Percentiles rank a stretch among this genome's conserved stretches.
These are phyloP conservation scores for Intubia oerlemansii DNA, from an alignment of 2,329 filamentous ascomycete species.

Conservation along the genomic window DNA sequence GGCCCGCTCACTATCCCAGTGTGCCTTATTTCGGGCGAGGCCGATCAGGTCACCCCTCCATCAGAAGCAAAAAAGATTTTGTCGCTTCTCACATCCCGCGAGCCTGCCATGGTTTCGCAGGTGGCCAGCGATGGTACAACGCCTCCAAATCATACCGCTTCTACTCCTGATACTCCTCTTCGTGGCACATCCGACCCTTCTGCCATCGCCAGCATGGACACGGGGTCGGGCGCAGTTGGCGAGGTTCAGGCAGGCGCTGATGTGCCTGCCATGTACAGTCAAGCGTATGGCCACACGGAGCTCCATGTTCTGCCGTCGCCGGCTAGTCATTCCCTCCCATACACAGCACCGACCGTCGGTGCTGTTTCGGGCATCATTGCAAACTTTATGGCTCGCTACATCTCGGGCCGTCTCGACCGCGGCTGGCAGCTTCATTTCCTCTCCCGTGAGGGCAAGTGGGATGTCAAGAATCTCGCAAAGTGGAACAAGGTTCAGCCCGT, in stretches of 20 bases:
- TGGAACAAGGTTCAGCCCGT: slow-evolving; percentile 68
- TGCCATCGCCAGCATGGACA: too few relatives aligned
- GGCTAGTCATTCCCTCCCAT: slow-evolving; percentile 67
- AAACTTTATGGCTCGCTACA: slow-evolving; percentile 53
- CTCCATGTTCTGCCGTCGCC: slow-evolving; percentile 52
- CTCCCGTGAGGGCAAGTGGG: slow-evolving; percentile 84
- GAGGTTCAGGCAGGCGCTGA: too few relatives aligned
- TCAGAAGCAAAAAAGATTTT: slow-evolving; percentile 17
- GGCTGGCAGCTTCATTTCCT: slow-evolving; percentile 86
- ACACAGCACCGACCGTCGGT: slow-evolving; percentile 53
- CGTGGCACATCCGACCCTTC: too few relatives aligned
- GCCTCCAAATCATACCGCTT: too few relatives aligned
- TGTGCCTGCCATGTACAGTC: too few relatives aligned
- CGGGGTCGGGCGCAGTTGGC: too few relatives aligned
- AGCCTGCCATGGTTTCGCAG: too few relatives aligned
- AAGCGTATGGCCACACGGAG: too few relatives aligned
- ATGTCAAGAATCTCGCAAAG: slow-evolving; percentile 87
- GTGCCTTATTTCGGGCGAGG: slow-evolving; percentile 56
- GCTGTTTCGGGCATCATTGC: slow-evolving; percentile 64
- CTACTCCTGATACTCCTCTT: too few relatives aligned
- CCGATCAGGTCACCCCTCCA: slow-evolving; percentile 44
- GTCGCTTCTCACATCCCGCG: too few relatives aligned
- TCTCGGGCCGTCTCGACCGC: slow-evolving; percentile 59
- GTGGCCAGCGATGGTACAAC: too few relatives aligned
- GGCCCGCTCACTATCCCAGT: slow-evolving; percentile 49